phyloP scores from a whole-genome alignment of 805 yeast species.

The Crinitomyces ghanaensis region DNA sequence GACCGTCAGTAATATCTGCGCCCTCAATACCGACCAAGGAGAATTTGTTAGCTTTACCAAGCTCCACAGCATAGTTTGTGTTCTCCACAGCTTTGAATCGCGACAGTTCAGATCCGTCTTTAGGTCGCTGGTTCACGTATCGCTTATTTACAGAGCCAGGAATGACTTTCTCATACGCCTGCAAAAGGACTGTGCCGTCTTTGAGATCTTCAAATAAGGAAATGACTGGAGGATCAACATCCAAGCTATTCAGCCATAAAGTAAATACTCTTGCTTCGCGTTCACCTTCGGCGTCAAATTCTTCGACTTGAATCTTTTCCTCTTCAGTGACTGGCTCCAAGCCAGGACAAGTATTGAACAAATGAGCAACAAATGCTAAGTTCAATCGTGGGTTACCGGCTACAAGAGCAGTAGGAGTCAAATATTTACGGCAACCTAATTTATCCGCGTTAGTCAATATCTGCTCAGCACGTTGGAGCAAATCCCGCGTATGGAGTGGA shows the following conservation, averaged over 20 bases:
- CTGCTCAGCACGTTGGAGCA: slow-evolving; percentile 76
- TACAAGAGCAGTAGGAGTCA: slow-evolving; percentile 86
- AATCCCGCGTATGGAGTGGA: slow-evolving; percentile 70
- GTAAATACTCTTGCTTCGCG: slow-evolving; percentile 98
- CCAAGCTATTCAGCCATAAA: slow-evolving; percentile 91
- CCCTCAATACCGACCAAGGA: slow-evolving; percentile 98
- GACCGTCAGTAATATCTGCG: slow-evolving; percentile 91
- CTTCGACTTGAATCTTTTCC: slow-evolving; percentile 92
- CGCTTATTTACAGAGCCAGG: slow-evolving; percentile 80
- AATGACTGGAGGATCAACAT: slow-evolving; percentile 90
- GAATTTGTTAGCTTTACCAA: slow-evolving; percentile 85
- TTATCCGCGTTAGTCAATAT: slow-evolving; percentile 79
- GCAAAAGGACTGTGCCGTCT: slow-evolving; percentile 79
- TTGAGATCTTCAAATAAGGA: slow-evolving; percentile 87
- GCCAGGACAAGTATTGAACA: slow-evolving; percentile 95
- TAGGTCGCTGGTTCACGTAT: slow-evolving; percentile 77
- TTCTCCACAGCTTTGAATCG: slow-evolving; percentile 94
- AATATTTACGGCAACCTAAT: slow-evolving; percentile 83
- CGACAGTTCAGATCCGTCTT: slow-evolving; percentile 58
- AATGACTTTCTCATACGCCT: slow-evolving; percentile 91
- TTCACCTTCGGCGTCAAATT: slow-evolving; percentile 98
- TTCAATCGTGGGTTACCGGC: slow-evolving; percentile 95
- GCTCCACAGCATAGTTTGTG: slow-evolving; percentile 95
- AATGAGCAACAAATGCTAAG: slow-evolving; percentile 92
- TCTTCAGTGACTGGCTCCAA: slow-evolving; percentile 85